A percentile compares a stretch with the other conserved stretches of the same genome.
Conservation (phyloP, 202 grass and related monocot genomes). For the Panicum virgatum region DNA sequence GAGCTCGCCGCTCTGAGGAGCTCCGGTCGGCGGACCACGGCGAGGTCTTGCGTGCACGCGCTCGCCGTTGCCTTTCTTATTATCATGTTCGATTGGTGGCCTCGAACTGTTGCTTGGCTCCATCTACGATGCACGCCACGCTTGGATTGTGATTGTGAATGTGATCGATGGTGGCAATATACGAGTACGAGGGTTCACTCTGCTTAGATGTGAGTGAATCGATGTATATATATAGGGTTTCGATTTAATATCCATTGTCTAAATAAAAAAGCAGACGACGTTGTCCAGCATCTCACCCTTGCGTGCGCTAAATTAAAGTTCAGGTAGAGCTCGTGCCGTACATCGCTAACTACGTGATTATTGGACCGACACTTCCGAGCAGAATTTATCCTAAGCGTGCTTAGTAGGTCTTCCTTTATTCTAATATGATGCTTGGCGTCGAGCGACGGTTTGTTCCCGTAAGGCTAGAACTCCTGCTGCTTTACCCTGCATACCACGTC, state of each 20-base stretch:
- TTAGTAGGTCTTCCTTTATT: not conserved
- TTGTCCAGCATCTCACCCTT: not conserved
- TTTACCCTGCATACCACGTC: not conserved
- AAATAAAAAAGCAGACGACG: too few species aligned
- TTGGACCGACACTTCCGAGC: not conserved
- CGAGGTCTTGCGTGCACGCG: not conserved
- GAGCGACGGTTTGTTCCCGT: not conserved
- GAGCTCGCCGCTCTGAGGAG: not conserved
- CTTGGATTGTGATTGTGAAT: not conserved
- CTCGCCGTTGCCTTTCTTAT: not conserved
- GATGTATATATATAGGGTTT: not conserved
- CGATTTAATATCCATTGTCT: too few species aligned
- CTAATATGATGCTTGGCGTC: not conserved
- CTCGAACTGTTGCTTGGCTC: not conserved
- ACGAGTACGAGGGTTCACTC: not conserved
- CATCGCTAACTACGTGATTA: not conserved
- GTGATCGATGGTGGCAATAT: not conserved
- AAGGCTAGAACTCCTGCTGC: not conserved
- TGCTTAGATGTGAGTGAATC: not conserved
- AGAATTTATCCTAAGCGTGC: not conserved
- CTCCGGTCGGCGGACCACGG: not conserved
- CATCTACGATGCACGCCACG: not conserved
- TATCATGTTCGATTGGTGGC: too few species aligned
- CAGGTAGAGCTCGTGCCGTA: not conserved
- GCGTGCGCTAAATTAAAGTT: not conserved